A percentile compares a stretch with the other conserved stretches of the same genome.
Evolutionary conservation across 495 filamentous ascomycete genomes (phyloP).

Genomic region (Chaetomium fimeti): DNA sequence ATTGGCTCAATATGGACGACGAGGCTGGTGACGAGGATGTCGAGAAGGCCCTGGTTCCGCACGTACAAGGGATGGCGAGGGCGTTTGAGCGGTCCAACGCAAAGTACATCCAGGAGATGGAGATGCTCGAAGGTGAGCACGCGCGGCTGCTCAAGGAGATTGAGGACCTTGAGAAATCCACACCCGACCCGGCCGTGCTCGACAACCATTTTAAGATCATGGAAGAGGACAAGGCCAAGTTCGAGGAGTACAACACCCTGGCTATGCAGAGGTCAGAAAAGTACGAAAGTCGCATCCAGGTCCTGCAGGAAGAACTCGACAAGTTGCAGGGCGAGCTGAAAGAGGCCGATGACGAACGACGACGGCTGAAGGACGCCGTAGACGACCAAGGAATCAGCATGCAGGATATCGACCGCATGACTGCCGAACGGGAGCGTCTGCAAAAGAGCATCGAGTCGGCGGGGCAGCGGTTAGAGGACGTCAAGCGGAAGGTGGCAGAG

Average conservation of each 20-base stretch:
- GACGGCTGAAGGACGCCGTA: conserved; percentile 76
- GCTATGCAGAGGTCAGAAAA: conserved; percentile 80
- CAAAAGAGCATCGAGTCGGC: conserved; percentile 80
- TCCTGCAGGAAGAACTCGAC: conserved; percentile 74
- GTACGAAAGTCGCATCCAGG: conserved; percentile 70
- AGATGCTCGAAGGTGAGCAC: conserved; percentile 80
- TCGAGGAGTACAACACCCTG: conserved; percentile 82
- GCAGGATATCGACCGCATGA: conserved; percentile 98
- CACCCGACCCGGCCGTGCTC: conserved; percentile 74
- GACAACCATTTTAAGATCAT: conserved; percentile 83
- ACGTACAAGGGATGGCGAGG: conserved; percentile 83
- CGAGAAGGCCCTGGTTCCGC: conserved; percentile 69
- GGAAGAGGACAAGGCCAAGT: conserved; percentile 87
- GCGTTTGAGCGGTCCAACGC: conserved; percentile 84
- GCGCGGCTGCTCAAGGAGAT: conserved; percentile 75
- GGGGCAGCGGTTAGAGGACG: conserved; percentile 70
- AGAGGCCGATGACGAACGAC: conserved; percentile 74
- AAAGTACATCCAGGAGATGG: conserved; percentile 75
- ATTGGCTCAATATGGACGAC: conserved; percentile 86
- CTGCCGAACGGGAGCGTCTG: conserved; percentile 84
- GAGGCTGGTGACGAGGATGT: conserved; percentile 82
- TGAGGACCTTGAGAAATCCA: conserved; percentile 79
- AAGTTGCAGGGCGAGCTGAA: conserved; percentile 74
- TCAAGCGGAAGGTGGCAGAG: conserved; percentile 74
- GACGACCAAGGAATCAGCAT: conserved; percentile 92